phyloP scores from a whole-genome alignment of 768 basidiomycete genomes.

The Dioszegia hungarica region DNA sequence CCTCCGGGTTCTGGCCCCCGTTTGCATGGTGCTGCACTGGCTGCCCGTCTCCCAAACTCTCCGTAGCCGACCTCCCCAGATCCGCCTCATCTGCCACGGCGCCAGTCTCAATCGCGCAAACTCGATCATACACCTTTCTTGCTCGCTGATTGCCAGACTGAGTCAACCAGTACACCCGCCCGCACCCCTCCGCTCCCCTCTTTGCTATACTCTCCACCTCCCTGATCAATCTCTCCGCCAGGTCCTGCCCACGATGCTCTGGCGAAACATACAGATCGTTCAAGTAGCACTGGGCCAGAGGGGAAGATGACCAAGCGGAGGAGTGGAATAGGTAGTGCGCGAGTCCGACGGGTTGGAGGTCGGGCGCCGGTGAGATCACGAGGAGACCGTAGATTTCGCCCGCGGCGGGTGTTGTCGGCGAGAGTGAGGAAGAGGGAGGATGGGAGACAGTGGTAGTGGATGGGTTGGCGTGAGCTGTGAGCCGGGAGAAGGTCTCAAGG shows the following conservation, averaged over 20 bases:
- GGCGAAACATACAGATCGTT: background rate
- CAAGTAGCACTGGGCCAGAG: background rate
- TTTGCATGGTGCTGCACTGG: too few species aligned
- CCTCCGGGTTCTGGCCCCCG: too few species aligned
- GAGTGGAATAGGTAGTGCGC: background rate
- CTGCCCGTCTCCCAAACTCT: too few species aligned
- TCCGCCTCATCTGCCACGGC: too few species aligned
- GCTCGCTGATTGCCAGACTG: background rate
- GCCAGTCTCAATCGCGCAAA: background rate
- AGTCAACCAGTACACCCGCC: background rate
- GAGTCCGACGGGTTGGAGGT: background rate
- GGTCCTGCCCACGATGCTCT: background rate
- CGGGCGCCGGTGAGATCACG: background rate
- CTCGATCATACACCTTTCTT: background rate
- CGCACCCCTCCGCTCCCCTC: background rate
- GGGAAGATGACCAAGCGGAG: background rate
- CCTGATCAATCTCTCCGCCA: background rate
- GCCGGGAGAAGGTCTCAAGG: background rate
- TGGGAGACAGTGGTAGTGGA: background rate
- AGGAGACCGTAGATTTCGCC: background rate
- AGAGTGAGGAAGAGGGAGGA: background rate
- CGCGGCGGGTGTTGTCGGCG: too few species aligned
- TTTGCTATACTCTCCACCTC: background rate
- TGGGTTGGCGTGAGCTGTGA: too few species aligned
- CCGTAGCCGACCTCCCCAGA: too few species aligned